Base-by-base conservation (phyloP, 257 asterid species). In the Misopates orontium region DNA sequence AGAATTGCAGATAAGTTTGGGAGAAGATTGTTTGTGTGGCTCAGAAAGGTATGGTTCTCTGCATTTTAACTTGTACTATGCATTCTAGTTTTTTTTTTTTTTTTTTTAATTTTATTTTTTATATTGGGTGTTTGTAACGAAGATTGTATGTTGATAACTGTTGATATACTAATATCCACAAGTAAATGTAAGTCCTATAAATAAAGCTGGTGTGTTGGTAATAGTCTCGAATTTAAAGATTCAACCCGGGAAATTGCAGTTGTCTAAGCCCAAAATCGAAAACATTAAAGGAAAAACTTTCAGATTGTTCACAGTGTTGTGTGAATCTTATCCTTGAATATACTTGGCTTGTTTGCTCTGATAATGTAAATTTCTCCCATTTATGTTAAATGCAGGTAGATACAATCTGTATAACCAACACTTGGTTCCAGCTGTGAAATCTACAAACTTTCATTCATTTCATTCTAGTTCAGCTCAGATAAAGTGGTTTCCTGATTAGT, bases 381-480 rank as follows among this genome's bases (percentile, higher is more conserved):
- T 47, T n/a, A 17, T 59, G 51, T 68, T 36, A 50, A 74, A 47
- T 66, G 73, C 73, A 70, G 75, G 56, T 18, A 10, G 20, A 2
- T 10, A 40, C 4, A 10, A 20, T 10, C 4, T 22, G 54, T 5
- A 2, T 25, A 2, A 28, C 5, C 6, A 41, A 58, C 9, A 18
- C 44, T 13, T 3, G 41, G 31, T 25, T 65, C 18, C 55, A 53
- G 62, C 64, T 15, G 54, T 15, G 48, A 57, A 41, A 52, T 23
- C 42, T 49, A 15, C 66, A n/a, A 49, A 6, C 13, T 51, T 20
- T 71, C 68, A 53, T 51, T 59, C 47, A n/a, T 53, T 45, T n/a
- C n/a, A n/a, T 66, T 19, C 57, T 66, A n/a, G 23, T 21, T 19
- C n/a, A 23, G 19, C 23, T 22, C 56, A 16, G 31, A 49, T 45